Conservation (phyloP, 148 eudicot species). For the Silene conica region DNA sequence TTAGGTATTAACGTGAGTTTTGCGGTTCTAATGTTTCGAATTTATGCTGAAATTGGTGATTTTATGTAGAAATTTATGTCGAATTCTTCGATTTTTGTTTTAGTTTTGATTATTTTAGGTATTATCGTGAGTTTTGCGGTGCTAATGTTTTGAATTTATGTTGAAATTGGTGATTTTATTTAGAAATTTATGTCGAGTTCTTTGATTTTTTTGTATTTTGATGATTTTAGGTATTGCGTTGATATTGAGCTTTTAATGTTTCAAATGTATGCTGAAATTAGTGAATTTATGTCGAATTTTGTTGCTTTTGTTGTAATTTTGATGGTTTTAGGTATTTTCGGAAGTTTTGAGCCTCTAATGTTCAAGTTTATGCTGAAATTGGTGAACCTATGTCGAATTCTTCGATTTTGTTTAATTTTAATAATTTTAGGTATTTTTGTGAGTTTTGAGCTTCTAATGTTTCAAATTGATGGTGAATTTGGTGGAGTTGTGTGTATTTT, state of each 20-base stretch:
- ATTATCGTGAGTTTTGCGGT: not conserved
- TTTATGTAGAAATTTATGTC: no score
- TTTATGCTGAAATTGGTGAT: not conserved
- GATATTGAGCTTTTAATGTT: not conserved
- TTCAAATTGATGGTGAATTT: no score
- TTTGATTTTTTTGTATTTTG: not conserved
- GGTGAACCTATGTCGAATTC: not conserved
- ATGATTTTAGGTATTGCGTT: no score
- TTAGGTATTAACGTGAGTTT: not conserved
- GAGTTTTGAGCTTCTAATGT: no score
- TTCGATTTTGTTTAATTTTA: not conserved
- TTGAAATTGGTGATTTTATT: no score
- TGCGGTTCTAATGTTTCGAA: not conserved
- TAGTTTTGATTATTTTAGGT: no score
- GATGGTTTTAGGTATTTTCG: not conserved
- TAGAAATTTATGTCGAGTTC: not conserved
- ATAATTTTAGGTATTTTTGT: not conserved
- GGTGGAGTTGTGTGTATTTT: no score
- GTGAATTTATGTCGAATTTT: not conserved
- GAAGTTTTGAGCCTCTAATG: not conserved
- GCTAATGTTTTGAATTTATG: not conserved
- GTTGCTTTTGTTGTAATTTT: no score
- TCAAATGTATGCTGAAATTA: not conserved
- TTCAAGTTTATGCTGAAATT: not conserved
- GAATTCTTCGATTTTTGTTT: not conserved